Evolutionary conservation across 192 early-diverging fungal genomes (phyloP), one percentile per base, ranked within the genome.

Genomic region (Dispira parvispora): DNA sequence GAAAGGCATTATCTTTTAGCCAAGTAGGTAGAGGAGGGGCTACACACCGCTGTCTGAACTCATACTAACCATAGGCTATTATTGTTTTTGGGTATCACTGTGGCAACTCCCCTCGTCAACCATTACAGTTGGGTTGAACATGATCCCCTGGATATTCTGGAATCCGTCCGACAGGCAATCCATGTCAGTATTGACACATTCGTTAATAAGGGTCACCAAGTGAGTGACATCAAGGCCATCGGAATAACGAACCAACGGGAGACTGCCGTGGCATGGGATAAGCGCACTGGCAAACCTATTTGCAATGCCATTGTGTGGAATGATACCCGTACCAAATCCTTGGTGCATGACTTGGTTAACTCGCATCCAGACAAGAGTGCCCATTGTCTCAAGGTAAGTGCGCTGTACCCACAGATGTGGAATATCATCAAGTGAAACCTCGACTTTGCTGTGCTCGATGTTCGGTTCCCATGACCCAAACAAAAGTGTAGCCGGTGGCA

Each of bases 201-300:
- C 64, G 70, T 73, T 42, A 65, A 72, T n/a, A 62, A 80, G 45
- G 89, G 88, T 43, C 71, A 83, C 56, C 61, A 75, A 12, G 63
- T 75, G 43, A 73, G 62, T 13, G 70, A 77, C 62, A 80, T 84
- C 65, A 73, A 74, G 74, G 77, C 80, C 25, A 80, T 96, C 21
- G 93, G 93, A 1, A 87, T 96, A 63, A 96, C 93, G 18, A 96
- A 94, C 74, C 93, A 96, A 69, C 84, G 93, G 66, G 93, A 96
- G 68, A 96, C 93, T 0, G 82, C 85, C 6, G 80, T 92, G 38
- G 88, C 79, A n/a, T 96, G 91, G 90, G 91, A 96, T 73, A 77
- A 63, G 43, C 70, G 62, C 43, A 86, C 90, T 5, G 93, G 93
- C 47, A 65, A 82, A 63, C 86, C 85, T 2, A 73, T 94, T 43